phyloP scores from a whole-genome alignment of 345 rosid genomes.

The Eucalyptus curtisii region DNA sequence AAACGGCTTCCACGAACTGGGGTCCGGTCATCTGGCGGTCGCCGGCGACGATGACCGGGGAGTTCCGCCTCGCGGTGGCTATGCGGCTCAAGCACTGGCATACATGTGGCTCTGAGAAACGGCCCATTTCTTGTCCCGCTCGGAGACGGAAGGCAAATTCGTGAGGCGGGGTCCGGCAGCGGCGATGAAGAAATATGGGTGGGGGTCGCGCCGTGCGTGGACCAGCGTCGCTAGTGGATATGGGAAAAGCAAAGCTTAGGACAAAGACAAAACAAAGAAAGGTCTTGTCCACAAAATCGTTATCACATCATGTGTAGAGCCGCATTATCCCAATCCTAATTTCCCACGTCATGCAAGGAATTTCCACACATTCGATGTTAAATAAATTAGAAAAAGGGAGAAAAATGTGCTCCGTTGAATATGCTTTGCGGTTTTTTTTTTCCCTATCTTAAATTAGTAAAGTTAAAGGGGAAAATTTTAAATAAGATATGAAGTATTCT shows the following conservation, averaged over 20 bases:
- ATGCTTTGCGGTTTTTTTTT: not conserved
- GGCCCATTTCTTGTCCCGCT: constrained; percentile 7
- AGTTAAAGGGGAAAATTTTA: too few relatives aligned
- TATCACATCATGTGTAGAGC: not conserved
- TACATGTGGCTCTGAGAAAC: constrained; percentile 48
- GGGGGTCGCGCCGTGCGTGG: not conserved
- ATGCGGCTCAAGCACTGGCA: constrained; percentile 63
- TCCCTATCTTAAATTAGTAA: fast-evolving
- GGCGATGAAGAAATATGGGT: not conserved
- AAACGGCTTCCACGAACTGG: constrained; percentile 37
- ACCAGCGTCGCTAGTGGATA: not conserved
- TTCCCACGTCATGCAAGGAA: too few relatives aligned
- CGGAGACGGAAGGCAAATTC: not conserved
- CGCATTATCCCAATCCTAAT: not conserved
- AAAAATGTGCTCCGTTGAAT: not conserved
- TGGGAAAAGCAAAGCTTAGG: not conserved
- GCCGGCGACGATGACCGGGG: constrained; percentile 29
- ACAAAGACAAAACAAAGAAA: not conserved
- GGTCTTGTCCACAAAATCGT: not conserved
- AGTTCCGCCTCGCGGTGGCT: constrained; percentile 28
- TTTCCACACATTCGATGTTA: too few relatives aligned
- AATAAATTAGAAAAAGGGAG: too few relatives aligned
- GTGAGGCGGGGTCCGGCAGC: not conserved
- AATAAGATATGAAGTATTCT: fast-evolving
- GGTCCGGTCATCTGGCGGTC: constrained; percentile 34